Evolutionary conservation across 306 rosid genomes (phyloP).

Genomic region (Gillenia trifoliata): DNA sequence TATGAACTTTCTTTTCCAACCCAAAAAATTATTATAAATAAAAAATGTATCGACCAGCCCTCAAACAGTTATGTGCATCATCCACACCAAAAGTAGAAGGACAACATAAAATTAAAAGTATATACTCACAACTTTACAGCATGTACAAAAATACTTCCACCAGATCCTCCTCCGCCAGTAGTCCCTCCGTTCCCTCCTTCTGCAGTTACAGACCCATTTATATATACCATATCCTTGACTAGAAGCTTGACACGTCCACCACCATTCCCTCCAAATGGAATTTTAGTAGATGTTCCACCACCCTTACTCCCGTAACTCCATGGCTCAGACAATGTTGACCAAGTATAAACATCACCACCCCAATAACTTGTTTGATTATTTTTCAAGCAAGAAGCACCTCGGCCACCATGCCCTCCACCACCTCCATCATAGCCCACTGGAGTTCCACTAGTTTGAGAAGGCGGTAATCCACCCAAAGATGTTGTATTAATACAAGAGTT

Average conservation of each 20-base stretch:
- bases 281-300: slow-evolving; percentile 55
- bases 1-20: background rate
- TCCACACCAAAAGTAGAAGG: slow-evolving; percentile 13
- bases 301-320: slow-evolving; percentile 98
- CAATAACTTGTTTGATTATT: slow-evolving; percentile 62
- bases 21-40: background rate
- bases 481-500: slow-evolving; percentile 70
- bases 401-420: slow-evolving; percentile 99
- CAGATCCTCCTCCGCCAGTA: slow-evolving; percentile 93
- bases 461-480: slow-evolving; percentile 85
- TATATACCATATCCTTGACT: slow-evolving; percentile 59
- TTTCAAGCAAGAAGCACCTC: slow-evolving; percentile 93
- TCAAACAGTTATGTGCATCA: background rate
- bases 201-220: slow-evolving; percentile 77
- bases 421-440: slow-evolving; percentile 84
- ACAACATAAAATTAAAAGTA: slow-evolving; percentile 10
- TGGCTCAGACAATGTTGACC: slow-evolving; percentile 82
- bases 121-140: slow-evolving; percentile 87
- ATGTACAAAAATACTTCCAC: slow-evolving; percentile 78
- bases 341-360: slow-evolving; percentile 99
- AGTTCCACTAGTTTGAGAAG: slow-evolving; percentile 97
- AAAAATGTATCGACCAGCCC: background rate
- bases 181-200: slow-evolving; percentile 88
- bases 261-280: slow-evolving; percentile 77
- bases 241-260: slow-evolving; percentile 83